Evolutionary conservation across 352 stramenopile genomes (phyloP), one percentile per base, ranked within the genome.

Genomic region (Plasmopara halstedii): DNA sequence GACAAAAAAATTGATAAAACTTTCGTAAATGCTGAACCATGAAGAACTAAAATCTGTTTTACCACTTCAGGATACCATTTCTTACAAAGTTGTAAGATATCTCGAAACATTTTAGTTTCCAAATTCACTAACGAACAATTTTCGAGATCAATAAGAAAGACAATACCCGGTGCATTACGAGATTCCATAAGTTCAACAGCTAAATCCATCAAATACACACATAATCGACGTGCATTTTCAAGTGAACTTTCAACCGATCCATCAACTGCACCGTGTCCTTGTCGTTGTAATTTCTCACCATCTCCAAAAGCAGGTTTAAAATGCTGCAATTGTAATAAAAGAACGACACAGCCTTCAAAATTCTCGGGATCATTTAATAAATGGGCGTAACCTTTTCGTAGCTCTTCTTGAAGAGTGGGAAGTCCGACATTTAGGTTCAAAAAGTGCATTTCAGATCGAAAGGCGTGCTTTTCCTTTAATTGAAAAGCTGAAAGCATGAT

Each of bases 151-250:
- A 89, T 58, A 15, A 89, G 42, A 43, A 85, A 85, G 33, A 83
- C 63, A 22, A 89, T 58, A 14, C 77, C 77, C n/a, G 71, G 62
- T 3, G 74, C 70, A 4, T 54, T 53, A 15, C 75, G 70, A 38
- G 85, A 74, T 36, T 89, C 77, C 72, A 89, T 85, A 23, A 58
- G 54, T 39, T 89, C 74, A 8, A 86, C 67, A 9, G 74, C 78
- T 20, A 89, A 52, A 32, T 85, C 76, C 67, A 87, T 74, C 35
- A 89, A 66, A 49, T 89, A 89, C 36, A 89, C 73, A 17, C 74
- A 83, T 2, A 85, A 58, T 15, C 78, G 51, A 0, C 78, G 59
- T 4, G 78, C 74, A 46, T 87, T 74, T 36, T 89, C 74, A 5
- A 89, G 38, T 21, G 73, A 82, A 34, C 72, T 85, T 25, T 47